phyloP scores from a whole-genome alignment of 768 basidiomycete species.

The Obba rivulosa region DNA sequence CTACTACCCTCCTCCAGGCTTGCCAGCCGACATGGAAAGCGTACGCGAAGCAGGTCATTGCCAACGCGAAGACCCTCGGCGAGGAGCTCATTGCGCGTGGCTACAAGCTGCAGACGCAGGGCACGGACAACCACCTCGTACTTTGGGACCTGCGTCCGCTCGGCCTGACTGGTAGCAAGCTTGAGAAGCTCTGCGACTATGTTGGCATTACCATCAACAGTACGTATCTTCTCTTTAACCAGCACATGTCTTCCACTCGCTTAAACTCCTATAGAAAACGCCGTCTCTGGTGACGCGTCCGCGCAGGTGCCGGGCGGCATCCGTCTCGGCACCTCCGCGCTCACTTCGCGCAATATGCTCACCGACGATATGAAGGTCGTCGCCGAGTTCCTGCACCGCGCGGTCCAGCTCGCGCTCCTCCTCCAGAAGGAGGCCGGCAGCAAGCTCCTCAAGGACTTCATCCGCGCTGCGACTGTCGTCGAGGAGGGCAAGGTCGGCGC shows the following conservation, averaged over 20 bases:
- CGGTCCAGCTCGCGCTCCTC: slow-evolving; percentile 83
- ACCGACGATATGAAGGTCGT: slow-evolving; percentile 85
- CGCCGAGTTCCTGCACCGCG: slow-evolving; percentile 88
- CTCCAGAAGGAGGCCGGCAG: slow-evolving; percentile 94
- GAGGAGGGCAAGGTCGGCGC: slow-evolving; percentile 69
- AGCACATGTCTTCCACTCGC: not conserved
- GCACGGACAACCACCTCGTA: slow-evolving; percentile 96
- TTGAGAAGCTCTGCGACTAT: slow-evolving; percentile 97
- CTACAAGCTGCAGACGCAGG: slow-evolving; percentile 95
- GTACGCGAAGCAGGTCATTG: slow-evolving; percentile 93
- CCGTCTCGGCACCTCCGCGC: slow-evolving; percentile 88
- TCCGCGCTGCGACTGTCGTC: slow-evolving; percentile 67
- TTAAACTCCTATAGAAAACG: slow-evolving; percentile 60
- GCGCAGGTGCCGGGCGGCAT: slow-evolving; percentile 97
- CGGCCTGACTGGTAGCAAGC: slow-evolving; percentile 94
- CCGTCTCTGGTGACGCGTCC: slow-evolving; percentile 93
- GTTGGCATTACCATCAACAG: slow-evolving; percentile 97
- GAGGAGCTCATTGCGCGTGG: slow-evolving; percentile 66
- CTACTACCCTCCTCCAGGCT: slow-evolving; percentile 89
- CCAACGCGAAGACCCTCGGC: slow-evolving; percentile 79
- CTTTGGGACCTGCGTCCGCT: slow-evolving; percentile 97
- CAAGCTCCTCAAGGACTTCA: slow-evolving; percentile 95
- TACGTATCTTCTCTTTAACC: slow-evolving; percentile 32
- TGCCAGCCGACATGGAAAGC: slow-evolving; percentile 82
- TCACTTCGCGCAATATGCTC: slow-evolving; percentile 92